Evolutionary conservation across 164 flowering plant species (phyloP), one percentile per base, ranked within the genome.

Genomic region (Vitis rupestris): DNA sequence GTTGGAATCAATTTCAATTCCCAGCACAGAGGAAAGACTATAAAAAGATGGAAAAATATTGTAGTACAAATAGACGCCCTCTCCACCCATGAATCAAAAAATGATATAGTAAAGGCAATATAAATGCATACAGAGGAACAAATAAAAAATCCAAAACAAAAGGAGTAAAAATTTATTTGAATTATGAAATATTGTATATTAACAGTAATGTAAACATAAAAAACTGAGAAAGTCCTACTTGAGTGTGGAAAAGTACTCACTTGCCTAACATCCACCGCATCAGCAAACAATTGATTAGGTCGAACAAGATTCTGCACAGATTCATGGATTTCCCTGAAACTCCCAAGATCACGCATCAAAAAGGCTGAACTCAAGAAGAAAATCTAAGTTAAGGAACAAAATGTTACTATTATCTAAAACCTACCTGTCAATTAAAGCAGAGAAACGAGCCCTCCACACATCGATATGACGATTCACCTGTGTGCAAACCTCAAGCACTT

Each of bases 241-340:
- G 61, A 19, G 49, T 17, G 10, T 15, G 14, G 50, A 29, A 72
- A 65, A 54, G 17, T 59, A 80, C 81, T 78, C 68, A 91, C 98
- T 80, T 94, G 99, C 81, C 99, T 86, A 83, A 76, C 97, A 83
- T 95, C 99, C 61, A 95, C 99, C 2, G 99, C 99, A 75, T 95
- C 97, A 31, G 99, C 78, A 84, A 84, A 86, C 74, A 82, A 72
- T 61, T 86, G 77, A 75, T 93, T 87, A 1, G 98, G 99, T 12
- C 84, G 79, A 62, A 68, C 85, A 73, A 93, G 95, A 70, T 82
- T 81, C 72, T 89, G 97, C 59, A 83, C 87, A 1, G 98, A 79
- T 17, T 89, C 76, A 69, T 83, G 92, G 48, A 95, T 91, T 14
- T 90, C 99, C 86, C 98, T 90, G 82, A 65, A 11, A 70, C 75